phyloP scores from a whole-genome alignment of 2,329 filamentous ascomycete genomes.

The Arthrinium phaeospermum region DNA sequence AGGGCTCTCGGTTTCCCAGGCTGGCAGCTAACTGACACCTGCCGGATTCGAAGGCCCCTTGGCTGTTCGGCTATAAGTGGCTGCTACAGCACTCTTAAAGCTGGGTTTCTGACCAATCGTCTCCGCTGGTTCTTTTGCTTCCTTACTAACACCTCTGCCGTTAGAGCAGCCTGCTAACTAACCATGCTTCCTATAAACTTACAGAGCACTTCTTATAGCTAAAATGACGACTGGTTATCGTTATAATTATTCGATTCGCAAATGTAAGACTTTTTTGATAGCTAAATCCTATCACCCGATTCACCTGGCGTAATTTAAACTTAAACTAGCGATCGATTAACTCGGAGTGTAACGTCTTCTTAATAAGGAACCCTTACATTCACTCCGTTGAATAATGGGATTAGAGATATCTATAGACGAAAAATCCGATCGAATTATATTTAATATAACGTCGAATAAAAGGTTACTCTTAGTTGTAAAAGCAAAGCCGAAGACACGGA shows the following conservation, averaged over 20 bases:
- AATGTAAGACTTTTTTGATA: not conserved
- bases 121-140: not conserved
- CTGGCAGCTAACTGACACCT: not conserved
- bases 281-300: not conserved
- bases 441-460: conserved; percentile 1
- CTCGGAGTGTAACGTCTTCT: not conserved
- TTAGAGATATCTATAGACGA: not conserved
- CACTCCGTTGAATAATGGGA: not conserved
- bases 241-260: not conserved
- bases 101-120: not conserved
- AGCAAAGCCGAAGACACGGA: conserved; percentile 6
- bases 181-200: not conserved
- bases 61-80: not conserved
- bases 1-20: not conserved
- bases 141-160: not conserved
- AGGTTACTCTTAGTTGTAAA: not conserved
- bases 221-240: not conserved
- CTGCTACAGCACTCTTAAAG: not conserved
- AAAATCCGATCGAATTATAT: not conserved
- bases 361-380: not conserved
- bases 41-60: not conserved
- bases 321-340: not conserved
- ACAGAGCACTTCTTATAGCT: not conserved
- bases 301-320: not conserved
- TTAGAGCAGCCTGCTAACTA: not conserved